Base-by-base conservation (phyloP, 2,329 filamentous ascomycete species). In the Fusarium vanettenii region DNA sequence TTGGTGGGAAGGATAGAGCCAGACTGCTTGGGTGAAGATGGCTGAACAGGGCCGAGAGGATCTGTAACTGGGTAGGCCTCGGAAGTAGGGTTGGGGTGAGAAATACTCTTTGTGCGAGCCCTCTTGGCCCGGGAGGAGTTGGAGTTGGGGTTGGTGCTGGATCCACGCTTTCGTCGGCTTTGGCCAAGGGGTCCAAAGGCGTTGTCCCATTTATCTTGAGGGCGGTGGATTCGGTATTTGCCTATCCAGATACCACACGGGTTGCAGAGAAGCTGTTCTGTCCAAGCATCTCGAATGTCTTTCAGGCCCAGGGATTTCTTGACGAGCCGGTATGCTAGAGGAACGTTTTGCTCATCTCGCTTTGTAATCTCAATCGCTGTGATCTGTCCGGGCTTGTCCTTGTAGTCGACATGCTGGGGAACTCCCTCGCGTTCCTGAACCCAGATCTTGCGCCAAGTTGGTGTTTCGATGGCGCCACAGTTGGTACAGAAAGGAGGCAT, bases 241-340 rank as follows among this genome's bases (percentile, higher is more conserved):
- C 92, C 92, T 77, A 99, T 92, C 95, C 95, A 99, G 48, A 99
- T 91, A 20, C 97, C 97, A 81, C 97, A 99, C 68, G 96, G 95
- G 81, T 99, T 99, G 87, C 97, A 99, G 41, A 98, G 89, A 31
- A 94, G 88, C 66, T 94, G 89, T 77, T 94, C 90, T 52, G 89
- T 89, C 87, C 93, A 98, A 5, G 83, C 79, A 45, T 89, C 87
- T 81, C 92, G 92, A 80, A 94, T 91, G 59, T 93, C 91, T 5
- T 87, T 85, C 1, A 86, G 80, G 2, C 84, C 89, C 8, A 95
- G 82, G 13, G 89, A 89, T 82, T 97, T 97, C 85, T 95, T 96
- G 80, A 94, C 90, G 31, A 96, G 86, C 60, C 95, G 92, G 81
- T 95, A 95, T 55, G 89, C 87, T 8, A 86, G 90, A 2, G 92